These are phyloP conservation scores for Phytophthora sojae DNA, from an alignment of 352 stramenopile genomes.

Conservation along the genomic window DNA sequence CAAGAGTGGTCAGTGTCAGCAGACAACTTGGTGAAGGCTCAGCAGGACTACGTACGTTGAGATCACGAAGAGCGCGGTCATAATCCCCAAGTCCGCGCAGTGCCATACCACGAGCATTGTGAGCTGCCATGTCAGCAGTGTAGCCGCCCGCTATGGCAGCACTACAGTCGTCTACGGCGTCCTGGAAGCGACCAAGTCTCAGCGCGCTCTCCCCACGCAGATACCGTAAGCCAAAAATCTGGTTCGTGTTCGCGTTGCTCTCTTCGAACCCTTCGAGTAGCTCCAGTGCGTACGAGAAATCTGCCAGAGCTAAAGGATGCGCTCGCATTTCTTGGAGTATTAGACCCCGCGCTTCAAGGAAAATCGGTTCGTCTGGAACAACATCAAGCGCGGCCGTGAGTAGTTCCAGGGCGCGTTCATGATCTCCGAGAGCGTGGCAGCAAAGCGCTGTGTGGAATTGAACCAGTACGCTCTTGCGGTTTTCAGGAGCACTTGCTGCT, in stretches of 20 bases:
- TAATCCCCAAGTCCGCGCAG: conserved; percentile 64
- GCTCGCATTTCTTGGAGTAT: conserved; percentile 67
- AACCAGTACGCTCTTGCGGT: conserved; percentile 57
- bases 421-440: conserved; percentile 53
- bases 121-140: conserved; percentile 48
- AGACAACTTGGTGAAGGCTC: no score
- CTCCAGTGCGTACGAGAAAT: conserved; percentile 55
- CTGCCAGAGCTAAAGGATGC: conserved; percentile 58
- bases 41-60: conserved; percentile 50
- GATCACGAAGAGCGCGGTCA: conserved; percentile 58
- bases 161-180: conserved; percentile 59
- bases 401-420: conserved; percentile 55
- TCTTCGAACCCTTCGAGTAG: conserved; percentile 34
- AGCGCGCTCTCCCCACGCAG: conserved; percentile 58
- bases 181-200: conserved; percentile 49
- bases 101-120: conserved; percentile 69
- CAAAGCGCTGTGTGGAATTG: conserved; percentile 74
- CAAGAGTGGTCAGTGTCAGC: not conserved
- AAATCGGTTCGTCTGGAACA: conserved; percentile 61
- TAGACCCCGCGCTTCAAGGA: conserved; percentile 63
- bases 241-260: conserved; percentile 14
- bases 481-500: conserved; percentile 18
- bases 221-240: conserved; percentile 43
- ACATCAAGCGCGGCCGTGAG: conserved; percentile 64
- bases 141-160: conserved; percentile 32